phyloP scores from a whole-genome alignment of 2,329 filamentous ascomycete genomes.

The Fusarium succisae region DNA sequence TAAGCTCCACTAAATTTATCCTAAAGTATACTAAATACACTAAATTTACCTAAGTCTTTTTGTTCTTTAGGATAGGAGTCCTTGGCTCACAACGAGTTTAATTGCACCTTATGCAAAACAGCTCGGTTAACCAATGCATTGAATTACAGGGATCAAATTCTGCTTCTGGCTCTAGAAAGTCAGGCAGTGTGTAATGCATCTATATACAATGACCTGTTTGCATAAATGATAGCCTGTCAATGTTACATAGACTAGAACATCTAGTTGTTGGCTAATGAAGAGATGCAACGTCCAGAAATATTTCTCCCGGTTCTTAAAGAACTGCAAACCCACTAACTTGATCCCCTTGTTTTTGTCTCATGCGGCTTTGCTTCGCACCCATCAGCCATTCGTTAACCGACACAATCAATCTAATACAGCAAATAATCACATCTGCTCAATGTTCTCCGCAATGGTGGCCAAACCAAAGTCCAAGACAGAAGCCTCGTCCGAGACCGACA shows the following conservation, averaged over 20 bases:
- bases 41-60: not conserved
- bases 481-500: not conserved
- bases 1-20: not conserved
- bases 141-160: not conserved
- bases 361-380: not conserved
- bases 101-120: not conserved
- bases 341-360: no score
- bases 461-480: not conserved
- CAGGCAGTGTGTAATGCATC: not conserved
- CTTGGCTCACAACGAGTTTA: not conserved
- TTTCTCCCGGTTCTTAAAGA: not conserved
- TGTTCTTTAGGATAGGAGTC: not conserved
- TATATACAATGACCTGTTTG: not conserved
- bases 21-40: not conserved
- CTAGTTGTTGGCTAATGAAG: fast-evolving
- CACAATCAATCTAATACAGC: not conserved
- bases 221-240: not conserved
- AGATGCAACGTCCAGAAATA: no score
- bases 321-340: not conserved
- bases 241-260: not conserved
- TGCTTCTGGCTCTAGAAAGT: not conserved
- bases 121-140: not conserved
- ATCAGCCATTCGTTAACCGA: not conserved
- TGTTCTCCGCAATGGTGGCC: not conserved
- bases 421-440: not conserved